phyloP scores from a whole-genome alignment of 768 basidiomycete genomes.

The Lentinula sp. region DNA sequence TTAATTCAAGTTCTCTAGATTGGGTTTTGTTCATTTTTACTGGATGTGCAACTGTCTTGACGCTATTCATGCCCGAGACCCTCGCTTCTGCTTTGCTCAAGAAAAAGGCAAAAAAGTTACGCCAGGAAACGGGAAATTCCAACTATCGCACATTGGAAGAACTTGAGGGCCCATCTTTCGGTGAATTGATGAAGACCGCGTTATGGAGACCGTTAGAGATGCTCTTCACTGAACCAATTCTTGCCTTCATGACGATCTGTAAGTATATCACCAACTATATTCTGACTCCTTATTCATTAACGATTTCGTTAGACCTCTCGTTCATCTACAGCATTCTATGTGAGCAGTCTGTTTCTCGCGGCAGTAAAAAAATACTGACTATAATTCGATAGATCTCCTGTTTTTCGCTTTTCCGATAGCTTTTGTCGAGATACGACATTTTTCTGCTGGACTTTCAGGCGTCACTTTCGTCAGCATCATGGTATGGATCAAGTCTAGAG shows the following conservation, averaged over 20 bases:
- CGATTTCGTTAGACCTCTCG: conserved; percentile 26
- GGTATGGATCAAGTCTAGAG: conserved; percentile 14
- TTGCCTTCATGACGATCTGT: conserved; percentile 37
- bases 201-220: conserved; percentile 33
- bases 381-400: conserved; percentile 22
- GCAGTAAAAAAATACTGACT: background rate
- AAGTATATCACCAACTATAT: conserved; percentile 8
- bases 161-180: conserved; percentile 27
- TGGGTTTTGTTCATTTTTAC: conserved; percentile 42
- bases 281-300: background rate
- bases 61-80: conserved; percentile 45
- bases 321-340: conserved; percentile 38
- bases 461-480: conserved; percentile 39
- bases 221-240: conserved; percentile 38
- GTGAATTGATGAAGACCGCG: conserved; percentile 28
- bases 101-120: conserved; percentile 32
- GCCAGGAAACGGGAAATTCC: conserved; percentile 31
- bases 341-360: conserved; percentile 7
- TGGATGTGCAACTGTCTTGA: conserved; percentile 27
- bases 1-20: conserved; percentile 14
- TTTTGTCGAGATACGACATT: conserved; percentile 32
- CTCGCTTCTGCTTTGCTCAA: conserved; percentile 41
- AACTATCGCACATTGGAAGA: conserved; percentile 30
- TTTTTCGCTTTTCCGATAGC: conserved; percentile 42
- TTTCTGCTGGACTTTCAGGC: conserved; percentile 32